Base-by-base conservation (phyloP, 2,329 filamentous ascomycete genomes). In the Hypoxylon sp. region DNA sequence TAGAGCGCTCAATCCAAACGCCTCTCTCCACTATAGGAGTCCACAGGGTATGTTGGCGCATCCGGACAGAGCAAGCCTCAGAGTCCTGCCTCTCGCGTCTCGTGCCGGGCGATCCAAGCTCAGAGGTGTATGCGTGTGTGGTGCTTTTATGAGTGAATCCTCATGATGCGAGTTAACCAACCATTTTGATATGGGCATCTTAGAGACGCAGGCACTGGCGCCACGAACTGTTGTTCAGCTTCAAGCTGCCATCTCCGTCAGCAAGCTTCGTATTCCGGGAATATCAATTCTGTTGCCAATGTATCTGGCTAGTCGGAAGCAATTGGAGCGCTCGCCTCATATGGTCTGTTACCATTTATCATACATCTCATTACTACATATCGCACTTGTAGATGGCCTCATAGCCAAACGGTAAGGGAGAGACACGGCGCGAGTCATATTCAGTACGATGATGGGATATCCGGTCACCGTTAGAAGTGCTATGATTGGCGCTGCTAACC, bases 231-330 rank as follows among this genome's bases (percentile, higher is more conserved):
- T 26, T 49, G 21, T 37, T 26, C 21, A 47, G 18, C 23, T 33
- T 42, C 5, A 9, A 33, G 21, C 26, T 26, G 11, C 13, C 18
- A 29, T 35, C 17, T 31, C 33, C 31, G 24, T 29, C 15, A 41
- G 59, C 18, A 52, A 49, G 43, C 48, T 29, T 62, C 55, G 59
- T 62, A 54, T 54, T 56, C 17, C n/a, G n/a, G n/a, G n/a, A n/a
- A n/a, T n/a, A n/a, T n/a, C n/a, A n/a, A n/a, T n/a, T n/a, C n/a
- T n/a, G n/a, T n/a, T n/a, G n/a, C n/a, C n/a, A n/a, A n/a, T n/a
- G n/a, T n/a, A n/a, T n/a, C n/a, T n/a, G n/a, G n/a, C n/a, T n/a
- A n/a, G n/a, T n/a, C n/a, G n/a, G n/a, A n/a, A n/a, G n/a, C n/a
- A n/a, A n/a, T n/a, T n/a, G n/a, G n/a, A n/a, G n/a, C n/a, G n/a